Base-by-base conservation (phyloP, 257 asterid genomes). In the Fraxinus americana region DNA sequence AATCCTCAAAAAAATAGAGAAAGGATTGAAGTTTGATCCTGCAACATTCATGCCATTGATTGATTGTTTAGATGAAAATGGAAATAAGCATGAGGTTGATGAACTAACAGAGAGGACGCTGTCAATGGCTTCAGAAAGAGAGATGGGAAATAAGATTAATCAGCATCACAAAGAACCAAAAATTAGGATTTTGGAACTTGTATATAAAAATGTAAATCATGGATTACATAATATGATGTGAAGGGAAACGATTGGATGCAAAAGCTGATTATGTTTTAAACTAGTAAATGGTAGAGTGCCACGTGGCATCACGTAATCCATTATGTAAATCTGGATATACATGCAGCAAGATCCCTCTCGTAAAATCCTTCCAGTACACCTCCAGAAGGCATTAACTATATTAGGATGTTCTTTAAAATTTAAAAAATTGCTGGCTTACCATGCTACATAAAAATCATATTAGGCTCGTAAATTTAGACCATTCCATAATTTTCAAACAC, bases 21-120 rank as follows among this genome's bases (percentile, higher is more conserved):
- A 82, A 63, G 97, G 92, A 43, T 90, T 86, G 83, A 89, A 77
- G 54, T 88, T 95, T 84, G 98, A 93, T 78, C 92, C 96, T 78
- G 98, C 94, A 68, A 77, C 87, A 19, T 91, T 93, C 85, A 84
- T 93, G 97, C 94, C 97, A 67, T 90, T 93, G 84, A 91, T 95
- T 76, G 97, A 93, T 74, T 86, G 85, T 79, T 85, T 95, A 68
- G 83, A 80, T 67, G 88, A 79, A 75, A 77, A 57, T 70, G 92
- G 98, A 78, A 85, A 80, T 78, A 93, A 93, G 79, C 89, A 78
- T 7, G 93, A 89, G 89, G 94, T 88, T 75, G 89, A 95, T 88
- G 92, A 88, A 80, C 90, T 91, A 74, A 73, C 90, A 0, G 94
- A 91, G 84, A 79, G 84, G 80, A 93, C 93, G 98, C 81, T 90